Conservation (phyloP, 805 yeast species). For the Nakazawaea molendinolei region DNA sequence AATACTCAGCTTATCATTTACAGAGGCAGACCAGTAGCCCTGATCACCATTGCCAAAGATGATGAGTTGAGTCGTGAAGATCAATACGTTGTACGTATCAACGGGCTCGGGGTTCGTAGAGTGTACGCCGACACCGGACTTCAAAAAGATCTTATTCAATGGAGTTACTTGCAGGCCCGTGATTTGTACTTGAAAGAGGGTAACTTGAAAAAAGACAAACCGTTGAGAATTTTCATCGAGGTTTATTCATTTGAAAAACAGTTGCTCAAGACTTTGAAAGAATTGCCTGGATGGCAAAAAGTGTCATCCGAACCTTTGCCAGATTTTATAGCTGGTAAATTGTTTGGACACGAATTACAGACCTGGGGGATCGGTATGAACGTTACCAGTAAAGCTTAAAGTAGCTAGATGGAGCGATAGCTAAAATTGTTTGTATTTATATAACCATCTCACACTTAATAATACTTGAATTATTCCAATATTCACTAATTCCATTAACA, state of each 20-base stretch:
- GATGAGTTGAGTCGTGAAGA: slow-evolving; percentile 35
- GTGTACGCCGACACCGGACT: slow-evolving; percentile 63
- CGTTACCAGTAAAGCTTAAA: slow-evolving; percentile 4
- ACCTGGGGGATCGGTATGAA: slow-evolving; percentile 11
- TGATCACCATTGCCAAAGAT: slow-evolving; percentile 32
- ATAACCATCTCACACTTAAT: no score
- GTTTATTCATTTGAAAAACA: slow-evolving; percentile 7
- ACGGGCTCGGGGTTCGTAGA: slow-evolving; percentile 57
- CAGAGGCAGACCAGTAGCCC: slow-evolving; percentile 68
- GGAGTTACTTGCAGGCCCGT: slow-evolving; percentile 32
- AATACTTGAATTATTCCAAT: no score
- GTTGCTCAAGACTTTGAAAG: slow-evolving; percentile 1
- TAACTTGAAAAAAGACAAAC: slow-evolving; percentile 3
- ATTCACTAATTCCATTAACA: no score
- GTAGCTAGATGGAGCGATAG: no score
- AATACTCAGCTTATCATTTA: slow-evolving; percentile 54
- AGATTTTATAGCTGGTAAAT: background rate
- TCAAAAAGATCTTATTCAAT: slow-evolving; percentile 53
- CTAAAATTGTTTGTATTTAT: no score
- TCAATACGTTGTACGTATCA: slow-evolving; percentile 43
- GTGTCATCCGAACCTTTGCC: background rate
- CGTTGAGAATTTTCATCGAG: slow-evolving; percentile 11
- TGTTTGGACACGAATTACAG: slow-evolving; percentile 6
- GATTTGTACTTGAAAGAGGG: slow-evolving; percentile 11
- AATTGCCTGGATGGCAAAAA: slow-evolving; percentile 10